Conservation (phyloP, 208 protist genomes). For the Plasmodiophora brassicae region DNA sequence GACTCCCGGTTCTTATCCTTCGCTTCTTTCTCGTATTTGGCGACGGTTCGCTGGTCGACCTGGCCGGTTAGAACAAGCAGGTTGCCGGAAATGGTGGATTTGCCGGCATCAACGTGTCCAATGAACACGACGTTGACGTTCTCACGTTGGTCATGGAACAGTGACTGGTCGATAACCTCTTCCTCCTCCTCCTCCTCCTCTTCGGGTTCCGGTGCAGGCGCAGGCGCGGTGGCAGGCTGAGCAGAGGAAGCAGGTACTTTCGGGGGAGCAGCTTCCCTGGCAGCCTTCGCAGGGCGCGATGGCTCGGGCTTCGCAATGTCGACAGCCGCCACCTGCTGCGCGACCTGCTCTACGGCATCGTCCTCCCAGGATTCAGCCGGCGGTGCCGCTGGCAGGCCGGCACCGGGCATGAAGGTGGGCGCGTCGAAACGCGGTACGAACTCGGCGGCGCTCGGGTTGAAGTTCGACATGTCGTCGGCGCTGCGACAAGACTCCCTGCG, state of each 20-base stretch:
- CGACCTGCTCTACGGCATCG: background rate
- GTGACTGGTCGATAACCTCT: background rate
- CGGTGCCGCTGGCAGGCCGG: background rate
- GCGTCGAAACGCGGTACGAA: conserved; percentile 1
- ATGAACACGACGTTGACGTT: conserved; percentile 96
- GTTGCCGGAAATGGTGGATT: conserved; percentile 94
- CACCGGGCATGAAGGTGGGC: background rate
- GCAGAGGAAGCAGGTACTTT: background rate
- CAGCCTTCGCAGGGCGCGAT: background rate
- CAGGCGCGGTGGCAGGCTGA: background rate
- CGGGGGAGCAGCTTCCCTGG: background rate
- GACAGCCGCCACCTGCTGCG: background rate
- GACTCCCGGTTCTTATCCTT: conserved; percentile 88
- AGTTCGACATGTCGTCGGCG: background rate
- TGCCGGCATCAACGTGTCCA: conserved; percentile 97
- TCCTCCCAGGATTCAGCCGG: background rate
- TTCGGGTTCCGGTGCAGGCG: background rate
- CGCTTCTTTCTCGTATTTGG: conserved; percentile 94
- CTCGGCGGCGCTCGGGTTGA: background rate
- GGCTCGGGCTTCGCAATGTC: background rate
- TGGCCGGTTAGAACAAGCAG: conserved; percentile 69
- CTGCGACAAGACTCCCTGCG: no score
- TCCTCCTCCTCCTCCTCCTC: conserved; percentile 30
- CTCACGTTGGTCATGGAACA: conserved; percentile 34
- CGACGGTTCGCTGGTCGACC: conserved; percentile 91